phyloP scores from a whole-genome alignment of 192 early-diverging fungal genomes.

The Funneliformis mosseae region DNA sequence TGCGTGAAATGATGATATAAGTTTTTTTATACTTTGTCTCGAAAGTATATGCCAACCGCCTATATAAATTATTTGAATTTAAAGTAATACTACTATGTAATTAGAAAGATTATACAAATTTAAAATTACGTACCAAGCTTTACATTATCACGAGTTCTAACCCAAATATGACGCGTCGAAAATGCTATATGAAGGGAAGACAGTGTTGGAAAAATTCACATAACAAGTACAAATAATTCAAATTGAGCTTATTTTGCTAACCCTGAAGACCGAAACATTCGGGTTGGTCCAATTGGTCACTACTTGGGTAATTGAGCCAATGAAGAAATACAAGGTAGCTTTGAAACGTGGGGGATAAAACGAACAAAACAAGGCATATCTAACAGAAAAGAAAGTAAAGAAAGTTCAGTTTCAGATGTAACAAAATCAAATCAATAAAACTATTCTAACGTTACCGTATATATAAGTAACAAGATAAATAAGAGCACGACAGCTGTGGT shows the following conservation, averaged over 20 bases:
- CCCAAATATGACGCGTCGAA: conserved; percentile 36
- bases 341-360: neutral
- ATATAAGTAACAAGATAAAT: too few relatives aligned
- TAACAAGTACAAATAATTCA: neutral
- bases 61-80: neutral
- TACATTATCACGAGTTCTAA: conserved; percentile 37
- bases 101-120: conserved; percentile 18
- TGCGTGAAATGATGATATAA: neutral
- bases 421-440: too few relatives aligned
- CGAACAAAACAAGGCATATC: neutral
- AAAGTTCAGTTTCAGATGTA: too few relatives aligned
- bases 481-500: too few relatives aligned
- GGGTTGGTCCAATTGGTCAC: neutral
- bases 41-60: neutral
- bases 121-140: conserved; percentile 39
- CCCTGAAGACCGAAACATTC: neutral
- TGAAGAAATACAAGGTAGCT: neutral
- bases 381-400: too few relatives aligned
- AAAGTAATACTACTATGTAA: conserved; percentile 26
- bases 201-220: neutral
- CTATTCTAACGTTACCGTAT: too few relatives aligned
- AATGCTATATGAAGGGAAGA: conserved; percentile 32
- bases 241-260: too few relatives aligned
- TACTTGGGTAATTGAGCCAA: neutral
- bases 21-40: neutral